A percentile compares a stretch with the other conserved stretches of the same genome.
Evolutionary conservation across 2,329 filamentous ascomycete species (phyloP).

Genomic region (Beauveria sp.): DNA sequence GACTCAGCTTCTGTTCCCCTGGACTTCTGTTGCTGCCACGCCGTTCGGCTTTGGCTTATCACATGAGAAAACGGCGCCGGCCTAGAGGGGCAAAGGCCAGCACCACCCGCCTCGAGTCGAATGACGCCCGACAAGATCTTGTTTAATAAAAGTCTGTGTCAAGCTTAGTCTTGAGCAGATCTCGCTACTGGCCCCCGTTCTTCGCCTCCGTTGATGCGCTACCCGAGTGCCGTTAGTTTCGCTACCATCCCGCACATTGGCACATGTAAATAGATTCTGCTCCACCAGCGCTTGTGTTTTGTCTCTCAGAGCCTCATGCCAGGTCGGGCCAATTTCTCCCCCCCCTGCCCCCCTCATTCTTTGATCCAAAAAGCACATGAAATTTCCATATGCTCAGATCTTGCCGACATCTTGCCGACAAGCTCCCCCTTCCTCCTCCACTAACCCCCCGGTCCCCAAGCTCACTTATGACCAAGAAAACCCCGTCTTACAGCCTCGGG

Average conservation of each 20-base stretch:
- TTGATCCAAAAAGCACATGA: background rate
- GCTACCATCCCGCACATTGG: background rate
- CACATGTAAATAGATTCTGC: conserved; percentile 1
- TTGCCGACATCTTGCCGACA: conserved; percentile 1
- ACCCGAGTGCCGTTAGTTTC: conserved; percentile 3
- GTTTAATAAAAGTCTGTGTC: background rate
- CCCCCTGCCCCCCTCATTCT: background rate
- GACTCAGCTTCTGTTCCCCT: background rate
- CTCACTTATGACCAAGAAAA: background rate
- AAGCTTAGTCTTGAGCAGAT: background rate
- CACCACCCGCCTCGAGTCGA: background rate
- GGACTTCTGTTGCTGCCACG: background rate
- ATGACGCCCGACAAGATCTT: background rate
- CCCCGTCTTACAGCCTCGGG: background rate
- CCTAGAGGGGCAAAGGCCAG: background rate
- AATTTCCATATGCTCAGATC: background rate
- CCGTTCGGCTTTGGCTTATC: background rate
- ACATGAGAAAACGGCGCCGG: background rate
- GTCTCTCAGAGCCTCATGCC: background rate
- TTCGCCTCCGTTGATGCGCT: background rate
- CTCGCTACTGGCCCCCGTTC: background rate
- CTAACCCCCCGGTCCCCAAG: background rate
- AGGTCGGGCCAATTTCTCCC: background rate
- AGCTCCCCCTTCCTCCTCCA: background rate
- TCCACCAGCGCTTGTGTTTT: background rate